Evolutionary conservation across 2,329 filamentous ascomycete genomes (phyloP), one percentile per base, ranked within the genome.

Genomic region (Colletotrichum sp.): DNA sequence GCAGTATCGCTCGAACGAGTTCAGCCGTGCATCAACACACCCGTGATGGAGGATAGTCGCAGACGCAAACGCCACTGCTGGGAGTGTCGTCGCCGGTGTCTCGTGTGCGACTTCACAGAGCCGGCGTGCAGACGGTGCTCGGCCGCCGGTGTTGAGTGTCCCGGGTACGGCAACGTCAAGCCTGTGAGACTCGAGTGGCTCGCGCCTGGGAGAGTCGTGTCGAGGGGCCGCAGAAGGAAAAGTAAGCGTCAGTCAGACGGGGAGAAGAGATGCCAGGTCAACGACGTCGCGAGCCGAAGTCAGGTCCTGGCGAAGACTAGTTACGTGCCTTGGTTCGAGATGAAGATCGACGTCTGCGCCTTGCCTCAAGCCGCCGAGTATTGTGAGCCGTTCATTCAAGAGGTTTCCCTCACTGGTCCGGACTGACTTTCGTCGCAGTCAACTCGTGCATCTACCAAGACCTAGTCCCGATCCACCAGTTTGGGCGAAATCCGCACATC

Each of bases 401-500:
- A 22, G 0, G n/a, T 27, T 2, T 28, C 30, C 8, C 16, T 52
- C 22, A 8, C 16, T 0, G 13, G 34, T 12, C 27, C 10, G 18
- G 34, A 13, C 28, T 64, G 34, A 56, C 16, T 2, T n/a, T 5
- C 5, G 5, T 13, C 3, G 25, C 28, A 72, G 70, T 67, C 70
- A 68, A 72, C 30, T 52, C 70, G 12, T 68, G 70, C 52, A 72
- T 68, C 15, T 32, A 43, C 25, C 48, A 10, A 5, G 70, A 72
- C 16, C 34, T 72, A 22, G 22, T 68, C 25, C 70, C 62, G 6
- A 67, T 68, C 18, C 70, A 43, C n/a, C 30, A 72, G 12, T 48
- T 72, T 28, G 82, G 81, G 8, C 78, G 70, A 22, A 81, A 80
- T 58, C 75, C 78, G 36, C 75, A 79, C 71, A 67, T 84, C 56